Base-by-base conservation (phyloP, 768 basidiomycete genomes). In the Russula abietina region DNA sequence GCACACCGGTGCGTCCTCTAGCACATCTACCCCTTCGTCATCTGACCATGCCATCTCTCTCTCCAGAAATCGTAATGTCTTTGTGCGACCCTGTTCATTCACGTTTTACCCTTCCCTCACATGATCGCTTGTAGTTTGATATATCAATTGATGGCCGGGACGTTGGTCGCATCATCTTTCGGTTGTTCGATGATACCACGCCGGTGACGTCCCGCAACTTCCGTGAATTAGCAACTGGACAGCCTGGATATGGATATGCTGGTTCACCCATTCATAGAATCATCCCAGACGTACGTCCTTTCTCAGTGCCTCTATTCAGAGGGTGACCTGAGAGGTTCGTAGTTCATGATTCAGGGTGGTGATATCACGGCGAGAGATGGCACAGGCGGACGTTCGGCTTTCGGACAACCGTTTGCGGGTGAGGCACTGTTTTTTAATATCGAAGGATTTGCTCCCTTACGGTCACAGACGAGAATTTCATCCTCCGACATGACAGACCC, bases 311-410 rank as follows among this genome's bases (percentile, higher is more conserved):
- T 6, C 9, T 5, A 3, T 36, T 46, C 30, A 53, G 26, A 12
- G 16, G n/a, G 16, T 54, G 19, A 33, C 49, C 24, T 30, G 16
- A 32, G 0, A 24, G 14, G 16, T 36, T 12, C 30, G 8, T 63
- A 76, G 82, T 91, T 89, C 76, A 93, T 93, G 91, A 73, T 89
- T 51, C 91, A 93, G 73, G 92, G 90, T 28, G 92, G 92, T 28
- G 92, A 94, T 75, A 92, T 93, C 74, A 91, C 89, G 11, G 78
- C 82, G 65, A 83, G 65, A 53, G 67, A 91, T 65, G 89, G 89
- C 16, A 91, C 88, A 0, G 89, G 91, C 38, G 89, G 89, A n/a
- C 80, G 85, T 73, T 91, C 89, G 16, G 91, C 93, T 72, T 95
- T 92, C 68, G 93, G 92, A 38, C 79, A 82, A 61, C 86, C 84